These are phyloP conservation scores for Aspergillus uvarum DNA, from an alignment of 2,329 filamentous ascomycete species.

Conservation along the genomic window DNA sequence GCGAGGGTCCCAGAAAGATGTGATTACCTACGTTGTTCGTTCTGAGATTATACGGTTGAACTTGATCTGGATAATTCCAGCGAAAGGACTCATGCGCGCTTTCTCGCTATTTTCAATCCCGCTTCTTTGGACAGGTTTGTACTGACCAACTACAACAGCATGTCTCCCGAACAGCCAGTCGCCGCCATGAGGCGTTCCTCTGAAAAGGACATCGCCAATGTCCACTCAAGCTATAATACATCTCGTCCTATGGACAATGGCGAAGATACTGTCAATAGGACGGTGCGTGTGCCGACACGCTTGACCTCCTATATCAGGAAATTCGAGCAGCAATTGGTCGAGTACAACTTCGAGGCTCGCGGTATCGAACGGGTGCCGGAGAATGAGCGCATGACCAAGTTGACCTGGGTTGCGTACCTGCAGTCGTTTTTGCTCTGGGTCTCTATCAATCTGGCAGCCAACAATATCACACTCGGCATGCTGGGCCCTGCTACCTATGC, in stretches of 20 bases:
- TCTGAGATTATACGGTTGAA: constrained; percentile 49
- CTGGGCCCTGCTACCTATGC: constrained; percentile 60
- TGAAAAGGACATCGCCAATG: constrained; percentile 23
- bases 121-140: not conserved
- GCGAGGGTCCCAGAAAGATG: not conserved
- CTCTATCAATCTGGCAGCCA: constrained; percentile 61
- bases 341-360: constrained; percentile 55
- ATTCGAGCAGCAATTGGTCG: constrained; percentile 43
- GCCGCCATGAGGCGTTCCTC: constrained; percentile 28
- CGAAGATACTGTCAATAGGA: constrained; percentile 15
- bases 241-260: constrained; percentile 18
- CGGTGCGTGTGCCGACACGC: constrained; percentile 20
- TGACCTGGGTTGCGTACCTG: constrained; percentile 53
- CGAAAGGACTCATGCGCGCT: constrained; percentile 46
- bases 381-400: constrained; percentile 54
- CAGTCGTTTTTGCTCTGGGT: constrained; percentile 62
- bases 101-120: constrained; percentile 21
- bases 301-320: constrained; percentile 32
- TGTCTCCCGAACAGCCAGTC: constrained; percentile 32
- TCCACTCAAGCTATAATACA: constrained; percentile 14
- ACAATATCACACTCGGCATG: constrained; percentile 65
- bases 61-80: constrained; percentile 49
- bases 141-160: constrained; percentile 31
- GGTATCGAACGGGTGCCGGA: constrained; percentile 60
- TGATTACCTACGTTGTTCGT: constrained; percentile 25